Evolutionary conservation across 2,329 filamentous ascomycete species (phyloP).

Genomic region (Chlorencoelia australis): DNA sequence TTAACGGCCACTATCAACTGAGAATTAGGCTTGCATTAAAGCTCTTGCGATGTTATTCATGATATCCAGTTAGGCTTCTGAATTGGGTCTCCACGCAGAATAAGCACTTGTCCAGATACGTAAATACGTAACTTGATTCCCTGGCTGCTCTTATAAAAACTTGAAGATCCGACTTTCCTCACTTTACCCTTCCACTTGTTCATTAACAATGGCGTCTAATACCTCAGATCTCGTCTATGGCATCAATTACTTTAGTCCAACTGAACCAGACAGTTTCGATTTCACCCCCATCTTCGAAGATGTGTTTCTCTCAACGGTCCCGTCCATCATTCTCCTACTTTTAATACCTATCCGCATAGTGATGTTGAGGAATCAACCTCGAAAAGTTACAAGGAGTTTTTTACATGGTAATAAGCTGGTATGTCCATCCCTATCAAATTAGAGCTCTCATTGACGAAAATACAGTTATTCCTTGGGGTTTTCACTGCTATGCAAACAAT

Average conservation of each 20-base stretch:
- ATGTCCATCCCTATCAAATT: neutral
- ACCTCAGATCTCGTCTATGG: neutral
- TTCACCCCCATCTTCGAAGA: conserved; percentile 21
- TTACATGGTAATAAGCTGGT: conserved; percentile 18
- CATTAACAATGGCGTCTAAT: conserved; percentile 4
- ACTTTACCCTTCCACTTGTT: too few relatives aligned
- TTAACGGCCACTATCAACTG: too few relatives aligned
- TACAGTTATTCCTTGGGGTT: conserved; percentile 23
- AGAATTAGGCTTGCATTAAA: too few relatives aligned
- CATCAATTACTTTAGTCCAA: conserved; percentile 13
- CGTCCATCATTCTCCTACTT: conserved; percentile 14
- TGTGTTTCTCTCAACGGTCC: conserved; percentile 15
- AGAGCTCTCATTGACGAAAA: neutral
- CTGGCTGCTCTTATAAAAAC: too few relatives aligned
- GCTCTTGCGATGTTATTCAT: too few relatives aligned
- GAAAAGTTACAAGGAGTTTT: conserved; percentile 16
- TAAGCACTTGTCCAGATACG: too few relatives aligned
- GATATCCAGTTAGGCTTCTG: too few relatives aligned
- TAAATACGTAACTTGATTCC: too few relatives aligned
- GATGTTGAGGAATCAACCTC: conserved; percentile 9
- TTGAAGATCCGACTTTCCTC: too few relatives aligned
- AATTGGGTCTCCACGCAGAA: too few relatives aligned
- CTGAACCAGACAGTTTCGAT: conserved; percentile 15
- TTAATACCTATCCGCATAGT: conserved; percentile 13
- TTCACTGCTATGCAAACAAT: conserved; percentile 15